Evolutionary conservation across 768 basidiomycete species (phyloP).

Genomic region (Mycena maculata): DNA sequence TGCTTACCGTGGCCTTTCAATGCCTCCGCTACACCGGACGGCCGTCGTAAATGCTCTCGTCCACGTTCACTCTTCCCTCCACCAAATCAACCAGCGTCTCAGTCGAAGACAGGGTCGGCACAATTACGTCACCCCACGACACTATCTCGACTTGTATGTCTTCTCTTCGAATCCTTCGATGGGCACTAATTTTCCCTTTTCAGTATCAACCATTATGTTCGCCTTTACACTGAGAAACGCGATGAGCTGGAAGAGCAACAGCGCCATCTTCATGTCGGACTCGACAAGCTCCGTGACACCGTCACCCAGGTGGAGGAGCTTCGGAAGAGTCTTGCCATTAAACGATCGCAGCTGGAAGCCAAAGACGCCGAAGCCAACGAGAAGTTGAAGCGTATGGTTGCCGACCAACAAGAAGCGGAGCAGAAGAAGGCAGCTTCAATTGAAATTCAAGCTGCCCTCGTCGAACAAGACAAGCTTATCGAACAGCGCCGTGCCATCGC

Average conservation of each 20-base stretch:
- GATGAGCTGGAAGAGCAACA: constrained; percentile 99
- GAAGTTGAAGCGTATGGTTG: constrained; percentile 97
- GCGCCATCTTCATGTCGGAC: constrained; percentile 96
- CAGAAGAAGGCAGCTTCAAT: constrained; percentile 98
- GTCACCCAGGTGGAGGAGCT: constrained; percentile 98
- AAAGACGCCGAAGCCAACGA: constrained; percentile 97
- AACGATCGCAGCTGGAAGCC: constrained; percentile 90
- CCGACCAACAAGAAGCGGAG: constrained; percentile 98
- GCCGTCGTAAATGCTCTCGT: constrained; percentile 96
- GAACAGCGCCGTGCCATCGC: constrained; percentile 89
- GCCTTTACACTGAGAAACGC: constrained; percentile 94
- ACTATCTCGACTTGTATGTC: constrained; percentile 97
- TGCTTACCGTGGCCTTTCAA: constrained; percentile 82
- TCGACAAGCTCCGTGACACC: constrained; percentile 96
- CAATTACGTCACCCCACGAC: constrained; percentile 96
- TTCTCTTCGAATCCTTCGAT: constrained; percentile 10
- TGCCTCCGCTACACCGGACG: constrained; percentile 90
- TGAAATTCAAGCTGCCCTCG: constrained; percentile 93
- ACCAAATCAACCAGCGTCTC: constrained; percentile 89
- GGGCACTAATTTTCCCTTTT: constrained; percentile 25
- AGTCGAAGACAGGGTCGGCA: constrained; percentile 95
- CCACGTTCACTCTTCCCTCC: constrained; percentile 88
- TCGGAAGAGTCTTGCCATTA: constrained; percentile 93
- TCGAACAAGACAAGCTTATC: constrained; percentile 91
- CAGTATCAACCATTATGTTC: constrained; percentile 97